Conservation (phyloP, 495 filamentous ascomycete genomes). For the Daldinia caldariorum region DNA sequence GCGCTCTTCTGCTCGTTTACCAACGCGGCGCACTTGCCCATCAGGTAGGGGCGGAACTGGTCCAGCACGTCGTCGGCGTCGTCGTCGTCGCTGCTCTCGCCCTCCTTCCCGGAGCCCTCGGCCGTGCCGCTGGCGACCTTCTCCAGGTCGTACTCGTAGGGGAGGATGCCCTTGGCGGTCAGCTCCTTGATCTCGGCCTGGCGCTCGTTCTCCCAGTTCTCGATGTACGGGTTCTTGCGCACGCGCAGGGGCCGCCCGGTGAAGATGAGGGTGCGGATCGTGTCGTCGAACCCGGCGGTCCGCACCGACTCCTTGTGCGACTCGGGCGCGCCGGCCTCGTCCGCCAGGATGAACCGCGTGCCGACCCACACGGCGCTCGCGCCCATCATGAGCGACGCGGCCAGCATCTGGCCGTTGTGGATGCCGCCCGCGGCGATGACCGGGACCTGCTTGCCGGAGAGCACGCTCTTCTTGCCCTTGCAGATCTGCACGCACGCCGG, state of each 20-base stretch:
- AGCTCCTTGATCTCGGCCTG: constrained; percentile 88
- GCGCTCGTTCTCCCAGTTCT: constrained; percentile 96
- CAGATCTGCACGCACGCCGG: constrained; percentile 87
- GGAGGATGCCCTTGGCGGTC: constrained; percentile 86
- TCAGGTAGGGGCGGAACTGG: constrained; percentile 88
- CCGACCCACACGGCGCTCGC: constrained; percentile 95
- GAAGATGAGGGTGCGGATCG: constrained; percentile 96
- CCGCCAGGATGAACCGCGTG: constrained; percentile 90
- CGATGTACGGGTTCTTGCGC: constrained; percentile 89
- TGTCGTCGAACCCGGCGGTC: constrained; percentile 92
- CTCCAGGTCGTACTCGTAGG: constrained; percentile 94
- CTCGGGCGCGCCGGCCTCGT: constrained; percentile 92
- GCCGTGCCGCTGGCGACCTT: constrained; percentile 73
- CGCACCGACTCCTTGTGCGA: constrained; percentile 97
- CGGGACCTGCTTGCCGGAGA: constrained; percentile 87
- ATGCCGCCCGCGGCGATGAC: constrained; percentile 95
- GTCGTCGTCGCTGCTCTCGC: constrained; percentile 51
- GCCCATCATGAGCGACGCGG: constrained; percentile 91
- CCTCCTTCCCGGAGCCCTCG: constrained; percentile 70
- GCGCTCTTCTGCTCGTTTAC: constrained; percentile 92
- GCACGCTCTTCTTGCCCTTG: constrained; percentile 81
- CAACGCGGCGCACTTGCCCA: constrained; percentile 96
- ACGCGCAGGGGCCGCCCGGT: constrained; percentile 95
- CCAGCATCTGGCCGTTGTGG: constrained; percentile 90
- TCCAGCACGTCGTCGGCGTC: constrained; percentile 80